phyloP scores from a whole-genome alignment of 169 alveolate genomes.

The Plasmodium coatneyi region DNA sequence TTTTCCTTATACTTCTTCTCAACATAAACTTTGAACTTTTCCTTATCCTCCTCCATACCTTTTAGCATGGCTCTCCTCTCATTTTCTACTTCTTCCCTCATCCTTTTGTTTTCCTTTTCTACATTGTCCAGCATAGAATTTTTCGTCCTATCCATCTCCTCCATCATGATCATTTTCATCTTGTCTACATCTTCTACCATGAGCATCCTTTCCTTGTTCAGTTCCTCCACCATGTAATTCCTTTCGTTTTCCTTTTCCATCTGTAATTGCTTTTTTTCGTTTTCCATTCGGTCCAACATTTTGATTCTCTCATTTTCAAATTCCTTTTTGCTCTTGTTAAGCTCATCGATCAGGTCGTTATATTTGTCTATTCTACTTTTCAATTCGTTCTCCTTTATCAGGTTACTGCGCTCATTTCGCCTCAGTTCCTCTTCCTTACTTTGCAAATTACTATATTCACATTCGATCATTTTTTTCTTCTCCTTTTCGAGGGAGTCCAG shows the following conservation, averaged over 20 bases:
- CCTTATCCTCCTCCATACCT: constrained; percentile 54
- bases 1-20: constrained; percentile 53
- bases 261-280: constrained; percentile 45
- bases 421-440: constrained; percentile 68
- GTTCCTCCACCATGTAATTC: constrained; percentile 53
- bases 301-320: constrained; percentile 56
- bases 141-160: constrained; percentile 60
- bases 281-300: constrained; percentile 31
- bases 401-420: constrained; percentile 59
- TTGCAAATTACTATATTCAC: constrained; percentile 64
- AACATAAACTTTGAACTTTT: constrained; percentile 7
- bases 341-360: constrained; percentile 55
- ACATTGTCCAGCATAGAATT: constrained; percentile 36
- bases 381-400: constrained; percentile 58
- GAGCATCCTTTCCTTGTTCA: constrained; percentile 44
- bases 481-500: constrained; percentile 69
- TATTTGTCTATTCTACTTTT: constrained; percentile 67
- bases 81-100: constrained; percentile 54
- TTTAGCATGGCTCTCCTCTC: constrained; percentile 43
- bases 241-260: constrained; percentile 56
- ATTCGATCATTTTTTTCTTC: constrained; percentile 56
- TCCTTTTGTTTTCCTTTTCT: constrained; percentile 42
- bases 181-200: constrained; percentile 64
- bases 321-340: constrained; percentile 56
- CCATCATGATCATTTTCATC: constrained; percentile 54